Percentiles rank a stretch among this genome's conserved stretches.
These are phyloP conservation scores for Geotrichum histeridarum DNA, from an alignment of 1,139 yeast species.

Conservation along the genomic window DNA sequence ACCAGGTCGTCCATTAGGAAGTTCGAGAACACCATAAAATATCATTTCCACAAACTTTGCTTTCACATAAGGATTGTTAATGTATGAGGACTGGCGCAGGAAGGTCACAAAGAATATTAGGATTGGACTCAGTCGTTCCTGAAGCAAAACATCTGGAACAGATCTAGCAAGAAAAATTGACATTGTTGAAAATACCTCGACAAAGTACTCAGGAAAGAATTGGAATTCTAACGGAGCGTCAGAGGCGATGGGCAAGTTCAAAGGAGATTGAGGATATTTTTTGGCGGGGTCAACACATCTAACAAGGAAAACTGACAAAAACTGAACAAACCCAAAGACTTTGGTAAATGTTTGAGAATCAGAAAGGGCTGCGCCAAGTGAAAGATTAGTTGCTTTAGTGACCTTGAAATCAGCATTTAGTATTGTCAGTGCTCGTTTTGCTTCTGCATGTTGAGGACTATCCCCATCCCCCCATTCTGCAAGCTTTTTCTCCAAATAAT, in stretches of 20 bases:
- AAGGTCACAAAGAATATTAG: conserved; percentile 70
- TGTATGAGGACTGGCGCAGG: conserved; percentile 75
- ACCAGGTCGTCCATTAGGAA: conserved; percentile 52
- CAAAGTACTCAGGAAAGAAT: conserved; percentile 76
- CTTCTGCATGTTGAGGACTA: conserved; percentile 26
- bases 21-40: conserved; percentile 60
- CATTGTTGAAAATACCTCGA: conserved; percentile 68
- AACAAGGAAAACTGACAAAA: conserved; percentile 66
- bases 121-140: conserved; percentile 36
- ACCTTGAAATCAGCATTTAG: conserved; percentile 43
- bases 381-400: conserved; percentile 40
- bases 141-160: conserved; percentile 35
- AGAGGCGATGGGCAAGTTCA: conserved; percentile 60
- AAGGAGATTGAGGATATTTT: conserved; percentile 49
- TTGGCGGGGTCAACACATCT: conserved; percentile 69
- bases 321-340: conserved; percentile 70
- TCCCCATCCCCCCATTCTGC: conserved; percentile 29
- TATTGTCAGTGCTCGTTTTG: conserved; percentile 36
- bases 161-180: conserved; percentile 51
- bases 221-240: conserved; percentile 60
- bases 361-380: conserved; percentile 57
- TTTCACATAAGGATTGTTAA: conserved; percentile 91
- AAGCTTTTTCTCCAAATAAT: conserved; percentile 37
- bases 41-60: conserved; percentile 76
- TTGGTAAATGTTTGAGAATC: conserved; percentile 55